phyloP scores from a whole-genome alignment of 192 early-diverging fungal species.

The Mortierella hygrophila region DNA sequence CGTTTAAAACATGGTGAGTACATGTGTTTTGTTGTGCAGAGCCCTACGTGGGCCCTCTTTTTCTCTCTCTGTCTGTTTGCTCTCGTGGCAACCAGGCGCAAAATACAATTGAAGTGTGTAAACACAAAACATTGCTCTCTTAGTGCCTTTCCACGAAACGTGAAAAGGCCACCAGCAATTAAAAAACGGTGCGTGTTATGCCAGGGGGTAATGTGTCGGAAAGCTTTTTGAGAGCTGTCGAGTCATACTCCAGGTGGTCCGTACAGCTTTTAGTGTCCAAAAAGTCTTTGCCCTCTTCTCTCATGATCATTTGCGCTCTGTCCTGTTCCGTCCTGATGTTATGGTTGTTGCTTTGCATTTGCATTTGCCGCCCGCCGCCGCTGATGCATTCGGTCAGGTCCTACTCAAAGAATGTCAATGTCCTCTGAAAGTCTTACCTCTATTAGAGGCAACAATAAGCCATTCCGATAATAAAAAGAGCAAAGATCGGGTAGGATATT shows the following conservation, averaged over 20 bases:
- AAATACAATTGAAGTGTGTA: not conserved
- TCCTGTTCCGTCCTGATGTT: not conserved
- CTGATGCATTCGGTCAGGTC: not conserved
- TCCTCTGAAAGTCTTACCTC: not conserved
- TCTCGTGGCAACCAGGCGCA: not conserved
- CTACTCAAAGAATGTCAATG: not conserved
- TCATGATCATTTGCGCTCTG: not conserved
- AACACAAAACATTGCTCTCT: constrained; percentile 1
- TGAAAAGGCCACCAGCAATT: not conserved
- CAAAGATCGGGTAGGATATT: not conserved
- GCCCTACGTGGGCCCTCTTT: not conserved
- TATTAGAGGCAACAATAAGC: not conserved
- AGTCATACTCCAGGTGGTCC: not conserved
- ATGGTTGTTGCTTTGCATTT: not conserved
- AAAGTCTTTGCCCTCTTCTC: not conserved
- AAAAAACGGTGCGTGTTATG: not conserved
- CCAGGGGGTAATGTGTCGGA: not conserved
- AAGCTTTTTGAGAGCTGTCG: not conserved
- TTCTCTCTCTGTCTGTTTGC: not conserved
- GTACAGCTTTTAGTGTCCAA: not conserved
- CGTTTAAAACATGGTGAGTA: constrained; percentile 40
- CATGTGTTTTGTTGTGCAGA: not conserved
- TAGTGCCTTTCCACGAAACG: not conserved
- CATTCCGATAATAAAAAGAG: not conserved
- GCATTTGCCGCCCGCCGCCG: not conserved